Base-by-base conservation (phyloP, 2,329 filamentous ascomycete genomes). In the Sporothrix dimorphospora region DNA sequence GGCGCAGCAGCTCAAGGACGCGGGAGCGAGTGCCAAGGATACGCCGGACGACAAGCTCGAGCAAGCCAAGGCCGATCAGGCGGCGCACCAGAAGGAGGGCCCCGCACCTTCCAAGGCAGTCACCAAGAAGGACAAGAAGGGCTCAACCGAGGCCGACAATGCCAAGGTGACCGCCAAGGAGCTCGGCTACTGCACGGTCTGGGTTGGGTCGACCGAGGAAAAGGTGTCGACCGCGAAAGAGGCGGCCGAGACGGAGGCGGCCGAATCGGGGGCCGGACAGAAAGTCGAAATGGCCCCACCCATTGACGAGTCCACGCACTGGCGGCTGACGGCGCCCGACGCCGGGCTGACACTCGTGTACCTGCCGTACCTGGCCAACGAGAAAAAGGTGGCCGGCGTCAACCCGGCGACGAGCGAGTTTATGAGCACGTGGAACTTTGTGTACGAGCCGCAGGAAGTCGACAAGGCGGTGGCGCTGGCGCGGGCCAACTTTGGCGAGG, bases 371-470 rank as follows among this genome's bases (percentile, higher is more conserved):
- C 84, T 98, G 16, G 88, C 91, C 38, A 98, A 99, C 79, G 87
- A 91, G 0, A 40, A 24, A 4, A 91, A 91, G 73, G 91, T 94
- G 0, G 87, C 90, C 0, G 92, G 89, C 57, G 91, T 98, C n/a
- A 92, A 97, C 76, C 96, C 96, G 0, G 90, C 90, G 30, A 88
- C 87, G 2, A 92, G 89, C 70, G 94, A 97, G 73, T 98, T 94
- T 81, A 89, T 98, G 84, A 93, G 90, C 76, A 99, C 96, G 0
- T 99, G 96, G 96, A 99, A 99, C 79, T 98, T 98, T 79, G 90
- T 98, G 40, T 99, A 98, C 80, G 97, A 92, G 1, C 91, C 94
- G 0, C 91, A 96, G 72, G 91, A 99, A 80, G 90, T 99, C 69
- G 94, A 98, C 76, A 88, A 89, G 34, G 94, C 97, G 0, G 91